These are phyloP conservation scores for Monosporozyma unispora DNA, from an alignment of 805 yeast species.

Conservation along the genomic window DNA sequence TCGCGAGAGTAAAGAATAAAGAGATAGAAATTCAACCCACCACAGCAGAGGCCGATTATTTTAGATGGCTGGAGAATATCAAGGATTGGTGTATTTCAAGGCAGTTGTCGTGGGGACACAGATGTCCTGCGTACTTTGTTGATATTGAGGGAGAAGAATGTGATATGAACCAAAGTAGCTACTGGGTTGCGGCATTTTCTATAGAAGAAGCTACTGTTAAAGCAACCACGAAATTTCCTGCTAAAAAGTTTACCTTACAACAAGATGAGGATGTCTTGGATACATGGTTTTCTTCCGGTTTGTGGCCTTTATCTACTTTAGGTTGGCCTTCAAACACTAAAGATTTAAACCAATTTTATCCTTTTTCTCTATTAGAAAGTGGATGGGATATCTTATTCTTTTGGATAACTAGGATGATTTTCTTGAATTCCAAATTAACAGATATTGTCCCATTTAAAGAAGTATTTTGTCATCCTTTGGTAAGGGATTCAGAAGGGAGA, in stretches of 20 bases:
- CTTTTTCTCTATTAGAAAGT: constrained; percentile 89
- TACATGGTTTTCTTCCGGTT: constrained; percentile 98
- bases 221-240: constrained; percentile 65
- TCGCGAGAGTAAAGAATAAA: constrained; percentile 73
- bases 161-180: constrained; percentile 37
- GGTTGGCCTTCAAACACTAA: constrained; percentile 83
- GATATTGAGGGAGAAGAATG: constrained; percentile 55
- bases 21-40: constrained; percentile 72
- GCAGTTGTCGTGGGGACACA: constrained; percentile 92
- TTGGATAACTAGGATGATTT: constrained; percentile 96
- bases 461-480: constrained; percentile 96
- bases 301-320: constrained; percentile 93
- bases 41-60: constrained; percentile 81
- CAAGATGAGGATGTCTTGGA: constrained; percentile 97
- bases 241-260: constrained; percentile 56
- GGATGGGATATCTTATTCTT: constrained; percentile 99
- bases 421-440: constrained; percentile 78
- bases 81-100: constrained; percentile 99
- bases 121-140: constrained; percentile 91
- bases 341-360: constrained; percentile 71
- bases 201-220: constrained; percentile 73
- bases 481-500: constrained; percentile 96
- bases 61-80: constrained; percentile 87
- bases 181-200: constrained; percentile 85
- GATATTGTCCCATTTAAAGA: constrained; percentile 82